Evolutionary conservation across 768 basidiomycete genomes (phyloP).

Genomic region (Xerocomellus chrysenteron): DNA sequence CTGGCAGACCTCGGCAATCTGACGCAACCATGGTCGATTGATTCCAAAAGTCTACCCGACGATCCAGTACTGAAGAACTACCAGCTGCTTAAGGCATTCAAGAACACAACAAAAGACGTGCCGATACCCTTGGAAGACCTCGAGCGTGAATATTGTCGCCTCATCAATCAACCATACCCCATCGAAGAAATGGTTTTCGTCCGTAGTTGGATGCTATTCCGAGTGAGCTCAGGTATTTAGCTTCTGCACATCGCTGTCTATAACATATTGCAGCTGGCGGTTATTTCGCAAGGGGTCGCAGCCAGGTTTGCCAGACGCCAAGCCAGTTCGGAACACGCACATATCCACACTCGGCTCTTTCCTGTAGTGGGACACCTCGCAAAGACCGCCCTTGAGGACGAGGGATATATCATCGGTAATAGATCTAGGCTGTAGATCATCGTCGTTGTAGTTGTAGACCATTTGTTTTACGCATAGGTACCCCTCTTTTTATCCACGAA

Average conservation of each 20-base stretch:
- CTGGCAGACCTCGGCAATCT: slow-evolving; percentile 90
- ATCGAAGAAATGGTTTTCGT: slow-evolving; percentile 78
- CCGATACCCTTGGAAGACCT: slow-evolving; percentile 69
- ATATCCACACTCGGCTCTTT: slow-evolving; percentile 44
- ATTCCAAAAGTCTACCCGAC: slow-evolving; percentile 39
- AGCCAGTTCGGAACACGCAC: slow-evolving; percentile 83
- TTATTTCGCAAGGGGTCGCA: slow-evolving; percentile 89
- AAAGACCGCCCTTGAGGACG: slow-evolving; percentile 54
- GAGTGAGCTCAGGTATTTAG: slow-evolving; percentile 43
- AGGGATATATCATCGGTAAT: slow-evolving; percentile 35
- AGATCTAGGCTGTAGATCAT: slow-evolving; percentile 28
- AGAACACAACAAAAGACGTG: slow-evolving; percentile 52
- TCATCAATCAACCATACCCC: slow-evolving; percentile 67
- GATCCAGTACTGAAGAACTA: slow-evolving; percentile 15
- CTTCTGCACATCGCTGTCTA: background rate
- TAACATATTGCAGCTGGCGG: slow-evolving; percentile 49
- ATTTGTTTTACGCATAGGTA: slow-evolving; percentile 7
- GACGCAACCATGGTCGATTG: slow-evolving; percentile 78
- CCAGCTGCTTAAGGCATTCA: slow-evolving; percentile 55
- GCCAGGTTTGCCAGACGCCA: slow-evolving; percentile 83
- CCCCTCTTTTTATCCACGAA: slow-evolving; percentile 24
- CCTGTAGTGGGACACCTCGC: slow-evolving; percentile 66
- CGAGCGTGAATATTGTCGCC: slow-evolving; percentile 79
- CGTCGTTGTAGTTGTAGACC: background rate
- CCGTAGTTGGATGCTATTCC: slow-evolving; percentile 82